These are phyloP conservation scores for Cladobotryum mycophilum DNA, from an alignment of 2,329 filamentous ascomycete species.

Conservation along the genomic window DNA sequence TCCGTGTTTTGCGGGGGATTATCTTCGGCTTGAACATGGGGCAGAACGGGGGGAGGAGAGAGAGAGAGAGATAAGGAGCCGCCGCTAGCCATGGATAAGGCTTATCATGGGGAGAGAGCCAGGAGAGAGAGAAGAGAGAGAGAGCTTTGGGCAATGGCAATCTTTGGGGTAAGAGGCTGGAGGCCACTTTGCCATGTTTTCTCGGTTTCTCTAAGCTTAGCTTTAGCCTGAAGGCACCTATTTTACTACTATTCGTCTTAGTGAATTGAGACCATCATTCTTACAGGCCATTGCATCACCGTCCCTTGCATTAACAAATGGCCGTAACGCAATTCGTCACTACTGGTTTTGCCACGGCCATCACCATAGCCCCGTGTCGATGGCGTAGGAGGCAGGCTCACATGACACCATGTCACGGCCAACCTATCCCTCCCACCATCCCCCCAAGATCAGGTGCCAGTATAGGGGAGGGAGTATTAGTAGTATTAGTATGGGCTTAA, in stretches of 20 bases:
- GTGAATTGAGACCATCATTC: conserved; percentile 1
- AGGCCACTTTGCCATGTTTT: neutral
- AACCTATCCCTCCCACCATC: neutral
- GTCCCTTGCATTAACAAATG: conserved; percentile 9
- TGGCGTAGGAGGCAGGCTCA: conserved; percentile 13
- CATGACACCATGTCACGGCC: conserved; percentile 6
- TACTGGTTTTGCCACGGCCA: conserved; percentile 1
- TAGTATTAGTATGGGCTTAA: conserved; percentile 2
- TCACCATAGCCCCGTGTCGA: neutral
- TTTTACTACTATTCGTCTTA: too few relatives aligned
- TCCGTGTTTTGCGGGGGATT: too few relatives aligned
- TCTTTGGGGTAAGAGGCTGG: too few relatives aligned
- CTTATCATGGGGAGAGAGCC: too few relatives aligned
- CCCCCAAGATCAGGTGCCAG: conserved; percentile 1
- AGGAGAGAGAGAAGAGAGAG: too few relatives aligned
- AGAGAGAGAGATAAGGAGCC: neutral
- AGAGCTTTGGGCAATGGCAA: too few relatives aligned
- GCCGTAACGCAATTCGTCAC: too few relatives aligned
- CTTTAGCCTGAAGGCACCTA: too few relatives aligned
- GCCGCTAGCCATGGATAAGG: neutral
- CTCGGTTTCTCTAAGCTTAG: too few relatives aligned
- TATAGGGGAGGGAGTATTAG: neutral
- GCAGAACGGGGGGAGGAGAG: neutral
- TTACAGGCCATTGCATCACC: conserved; percentile 2
- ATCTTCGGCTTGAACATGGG: too few relatives aligned